Evolutionary conservation across 768 basidiomycete genomes (phyloP).

Genomic region (Agaricus subrufescens): DNA sequence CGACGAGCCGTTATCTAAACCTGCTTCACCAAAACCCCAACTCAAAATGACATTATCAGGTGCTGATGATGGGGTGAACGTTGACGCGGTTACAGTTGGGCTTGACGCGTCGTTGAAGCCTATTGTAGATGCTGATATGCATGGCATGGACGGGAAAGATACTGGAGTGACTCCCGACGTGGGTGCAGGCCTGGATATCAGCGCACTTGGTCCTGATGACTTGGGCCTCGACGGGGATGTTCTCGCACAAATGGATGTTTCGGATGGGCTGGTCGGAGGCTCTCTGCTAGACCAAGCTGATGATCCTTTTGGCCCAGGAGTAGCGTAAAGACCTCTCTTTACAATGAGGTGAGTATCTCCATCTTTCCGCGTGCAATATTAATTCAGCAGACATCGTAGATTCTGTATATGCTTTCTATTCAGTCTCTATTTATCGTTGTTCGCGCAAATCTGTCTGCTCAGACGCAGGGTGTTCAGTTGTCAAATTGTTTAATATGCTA

Average conservation of each 20-base stretch:
- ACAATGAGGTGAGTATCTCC: no score
- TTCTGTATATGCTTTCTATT: neutral
- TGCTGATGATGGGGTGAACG: slow-evolving; percentile 18
- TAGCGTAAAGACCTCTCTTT: neutral
- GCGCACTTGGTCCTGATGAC: slow-evolving; percentile 61
- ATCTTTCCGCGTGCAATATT: neutral
- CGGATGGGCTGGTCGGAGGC: slow-evolving; percentile 54
- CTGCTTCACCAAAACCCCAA: slow-evolving; percentile 65
- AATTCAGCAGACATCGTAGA: neutral
- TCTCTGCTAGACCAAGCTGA: slow-evolving; percentile 52
- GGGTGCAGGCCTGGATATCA: slow-evolving; percentile 57
- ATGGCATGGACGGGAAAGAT: slow-evolving; percentile 30
- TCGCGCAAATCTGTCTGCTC: neutral
- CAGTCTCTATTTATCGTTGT: neutral
- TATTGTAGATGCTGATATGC: slow-evolving; percentile 39
- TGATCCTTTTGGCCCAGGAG: slow-evolving; percentile 52
- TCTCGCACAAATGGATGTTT: slow-evolving; percentile 50
- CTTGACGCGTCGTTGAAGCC: slow-evolving; percentile 56
- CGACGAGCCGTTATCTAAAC: slow-evolving; percentile 48
- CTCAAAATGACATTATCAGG: slow-evolving; percentile 48
- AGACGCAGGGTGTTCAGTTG: no score
- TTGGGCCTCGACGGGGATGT: slow-evolving; percentile 49
- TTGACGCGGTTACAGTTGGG: slow-evolving; percentile 30
- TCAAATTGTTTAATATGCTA: no score
- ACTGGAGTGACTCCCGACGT: slow-evolving; percentile 29